Base-by-base conservation (phyloP, 148 eudicot species). In the Fagopyrum homotropicum region DNA sequence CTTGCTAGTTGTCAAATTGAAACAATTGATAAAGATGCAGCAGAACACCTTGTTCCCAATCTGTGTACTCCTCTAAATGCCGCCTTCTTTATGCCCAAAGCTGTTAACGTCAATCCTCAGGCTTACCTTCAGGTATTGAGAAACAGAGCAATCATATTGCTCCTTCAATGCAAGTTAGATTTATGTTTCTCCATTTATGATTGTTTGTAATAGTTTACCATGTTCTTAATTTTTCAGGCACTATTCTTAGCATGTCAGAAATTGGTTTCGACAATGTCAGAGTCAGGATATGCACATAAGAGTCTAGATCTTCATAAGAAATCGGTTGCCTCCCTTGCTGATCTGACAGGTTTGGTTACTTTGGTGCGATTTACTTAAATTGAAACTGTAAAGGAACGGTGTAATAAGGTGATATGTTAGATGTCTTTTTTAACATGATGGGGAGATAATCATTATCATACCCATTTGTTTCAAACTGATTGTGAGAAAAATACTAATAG, bases 31-130 rank as follows among this genome's bases (percentile, higher is more conserved):
- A 78, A 78, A 79, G 80, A 73, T 81, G 85, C 94, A 72, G 91
- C 91, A 30, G 82, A 78, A 70, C 78, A 81, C 9, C 97, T 92
- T 75, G 84, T 96, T 73, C 99, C 99, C 29, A 79, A 82, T 80
- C 61, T 96, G 26, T 83, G 73, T 79, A 79, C 82, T 35, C 98
- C 99, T 72, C 85, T 85, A 72, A 81, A 92, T 82, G 79, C 81
- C 5, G 98, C 97, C 29, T 92, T 92, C 80, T 89, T 83, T 82
- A 92, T 92, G 99, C 97, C 99, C 66, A 85, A 88, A 76, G 99
- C 99, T 78, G 79, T 90, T 47, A 96, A 87, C 81, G 76, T 96
- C 57, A 79, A 90, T 83, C 91, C 99, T 79, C 93, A 75, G 73
- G 76, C 60, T 49, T 96, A 96, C 80, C 97, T 96, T 72, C 77